Evolutionary conservation across 768 basidiomycete species (phyloP).

Genomic region (Pholiota conissans): DNA sequence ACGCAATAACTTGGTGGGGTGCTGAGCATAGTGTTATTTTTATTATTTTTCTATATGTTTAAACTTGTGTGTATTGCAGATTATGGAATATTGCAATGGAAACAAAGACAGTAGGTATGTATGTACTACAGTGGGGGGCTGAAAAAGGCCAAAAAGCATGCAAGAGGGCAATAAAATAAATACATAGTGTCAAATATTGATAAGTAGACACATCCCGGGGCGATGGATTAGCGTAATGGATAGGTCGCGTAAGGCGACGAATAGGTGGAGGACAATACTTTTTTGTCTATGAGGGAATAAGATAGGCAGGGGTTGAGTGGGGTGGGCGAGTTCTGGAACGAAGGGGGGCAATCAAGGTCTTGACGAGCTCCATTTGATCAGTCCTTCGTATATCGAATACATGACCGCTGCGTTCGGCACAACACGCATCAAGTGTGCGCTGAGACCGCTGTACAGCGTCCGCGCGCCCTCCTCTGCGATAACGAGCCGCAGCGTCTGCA

Average conservation of each 20-base stretch:
- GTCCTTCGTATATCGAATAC: constrained; percentile 93
- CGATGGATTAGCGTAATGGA: too few species aligned
- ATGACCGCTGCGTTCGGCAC: constrained; percentile 97
- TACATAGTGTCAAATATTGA: neutral
- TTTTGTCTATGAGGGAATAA: too few species aligned
- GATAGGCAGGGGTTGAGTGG: too few species aligned
- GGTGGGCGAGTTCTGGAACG: neutral
- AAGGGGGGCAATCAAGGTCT: neutral
- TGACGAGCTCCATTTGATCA: constrained; percentile 56
- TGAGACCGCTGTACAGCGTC: constrained; percentile 88
- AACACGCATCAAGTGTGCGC: constrained; percentile 94
- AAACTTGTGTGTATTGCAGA: neutral
- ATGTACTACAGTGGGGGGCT: neutral
- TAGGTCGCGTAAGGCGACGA: too few species aligned
- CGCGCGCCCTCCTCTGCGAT: constrained; percentile 87
- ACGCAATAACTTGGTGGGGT: neutral
- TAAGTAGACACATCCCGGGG: too few species aligned
- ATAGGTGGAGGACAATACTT: too few species aligned
- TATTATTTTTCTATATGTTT: neutral
- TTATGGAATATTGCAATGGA: neutral
- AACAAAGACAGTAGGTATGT: neutral
- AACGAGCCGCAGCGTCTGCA: constrained; percentile 82
- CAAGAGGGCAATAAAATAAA: neutral
- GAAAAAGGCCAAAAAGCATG: too few species aligned
- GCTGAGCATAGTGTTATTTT: neutral